These are phyloP conservation scores for Inga oerstediana DNA, from an alignment of 306 rosid genomes.

Conservation along the genomic window DNA sequence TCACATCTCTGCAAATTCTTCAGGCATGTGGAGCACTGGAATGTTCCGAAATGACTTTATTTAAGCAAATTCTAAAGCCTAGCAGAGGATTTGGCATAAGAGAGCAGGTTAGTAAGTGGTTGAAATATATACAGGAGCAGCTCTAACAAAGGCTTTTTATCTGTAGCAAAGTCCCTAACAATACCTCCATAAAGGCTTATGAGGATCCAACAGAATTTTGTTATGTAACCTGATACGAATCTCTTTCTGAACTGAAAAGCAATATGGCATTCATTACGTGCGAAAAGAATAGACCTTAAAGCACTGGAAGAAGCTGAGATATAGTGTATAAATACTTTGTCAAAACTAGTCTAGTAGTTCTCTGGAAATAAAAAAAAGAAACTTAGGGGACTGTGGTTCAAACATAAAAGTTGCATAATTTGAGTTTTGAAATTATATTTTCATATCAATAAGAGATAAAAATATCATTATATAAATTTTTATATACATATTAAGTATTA, in stretches of 20 bases:
- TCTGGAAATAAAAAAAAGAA: no score
- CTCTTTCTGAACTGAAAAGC: background rate
- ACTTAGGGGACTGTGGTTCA: no score
- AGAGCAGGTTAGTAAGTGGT: slow-evolving; percentile 47
- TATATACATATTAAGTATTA: no score
- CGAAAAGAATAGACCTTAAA: background rate
- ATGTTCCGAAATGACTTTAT: slow-evolving; percentile 91
- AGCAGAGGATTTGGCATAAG: slow-evolving; percentile 60
- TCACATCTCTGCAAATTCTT: slow-evolving; percentile 19
- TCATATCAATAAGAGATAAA: no score
- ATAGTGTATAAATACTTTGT: background rate
- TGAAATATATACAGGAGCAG: slow-evolving; percentile 38
- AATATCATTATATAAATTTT: no score
- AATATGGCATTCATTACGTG: background rate
- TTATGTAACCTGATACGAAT: background rate
- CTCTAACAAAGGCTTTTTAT: slow-evolving; percentile 19
- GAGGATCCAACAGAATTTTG: background rate
- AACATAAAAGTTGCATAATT: no score
- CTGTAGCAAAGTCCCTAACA: slow-evolving; percentile 9
- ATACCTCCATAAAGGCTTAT: background rate
- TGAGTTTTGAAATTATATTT: no score
- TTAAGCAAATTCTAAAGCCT: slow-evolving; percentile 84
- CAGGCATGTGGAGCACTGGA: slow-evolving; percentile 96
- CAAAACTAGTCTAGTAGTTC: background rate
- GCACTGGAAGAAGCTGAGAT: slow-evolving; percentile 6